Base-by-base conservation (phyloP, 352 stramenopile species). In the Aphanomyces stellatus region DNA sequence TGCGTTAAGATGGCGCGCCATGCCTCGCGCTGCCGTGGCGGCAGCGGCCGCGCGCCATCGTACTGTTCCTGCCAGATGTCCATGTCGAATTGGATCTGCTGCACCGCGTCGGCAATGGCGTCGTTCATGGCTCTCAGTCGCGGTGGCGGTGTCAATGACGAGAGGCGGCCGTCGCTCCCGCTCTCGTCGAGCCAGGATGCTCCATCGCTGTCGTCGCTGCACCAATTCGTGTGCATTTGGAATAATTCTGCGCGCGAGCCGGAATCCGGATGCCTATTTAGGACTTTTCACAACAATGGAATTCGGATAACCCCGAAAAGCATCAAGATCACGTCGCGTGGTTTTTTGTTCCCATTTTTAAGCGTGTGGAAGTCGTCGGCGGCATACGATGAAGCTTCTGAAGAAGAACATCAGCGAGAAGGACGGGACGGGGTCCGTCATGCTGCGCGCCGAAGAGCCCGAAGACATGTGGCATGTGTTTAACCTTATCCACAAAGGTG, bases 381-480 rank as follows among this genome's bases (percentile, higher is more conserved):
- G 7, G 34, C 48, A 25, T 6, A 30, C 28, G 48, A 97, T 97
- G 90, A 97, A 96, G 85, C 79, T 97, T 57, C 66, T 97, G 27
- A 94, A 90, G 80, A 91, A 91, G 75, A 80, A 93, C 74, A 93
- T 97, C 70, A 95, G 78, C 71, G 87, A 92, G 71, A 99, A 99
- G 80, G 95, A 99, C 81, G 93, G 93, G 69, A 88, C 78, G 53
- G 96, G 96, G 27, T 87, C 69, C 13, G 82, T 99, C 24, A 76
- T 95, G 63, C 79, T 99, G 56, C 87, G 91, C 42, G 93, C 96
- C 7, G 93, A 98, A 74, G 96, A 98, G 65, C 78, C 91, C 4
- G 96, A 99, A 76, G 97, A 99, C 76, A 96, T 99, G 79, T 99
- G 96, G 96, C 96, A 99, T 71, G 84, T 97, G 31, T 99, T 99